Conservation (phyloP, 306 rosid genomes). For the Malus asiatica region DNA sequence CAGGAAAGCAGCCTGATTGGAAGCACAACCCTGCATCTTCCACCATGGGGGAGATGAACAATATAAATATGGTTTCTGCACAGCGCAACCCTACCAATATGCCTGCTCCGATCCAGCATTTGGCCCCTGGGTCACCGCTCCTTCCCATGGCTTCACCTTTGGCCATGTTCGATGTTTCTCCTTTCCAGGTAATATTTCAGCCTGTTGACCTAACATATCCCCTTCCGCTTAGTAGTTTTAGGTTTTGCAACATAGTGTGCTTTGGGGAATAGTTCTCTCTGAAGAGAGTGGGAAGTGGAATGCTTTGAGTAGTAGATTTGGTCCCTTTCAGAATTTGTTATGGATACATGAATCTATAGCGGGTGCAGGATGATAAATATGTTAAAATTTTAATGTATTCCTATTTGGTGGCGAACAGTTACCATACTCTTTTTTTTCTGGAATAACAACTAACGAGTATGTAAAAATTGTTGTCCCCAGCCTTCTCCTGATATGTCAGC, state of each 20-base stretch:
- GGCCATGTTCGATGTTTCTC: conserved; percentile 90
- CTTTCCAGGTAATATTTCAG: conserved; percentile 71
- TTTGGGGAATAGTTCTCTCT: neutral
- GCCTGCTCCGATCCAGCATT: conserved; percentile 74
- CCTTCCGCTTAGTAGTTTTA: neutral
- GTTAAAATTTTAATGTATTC: neutral
- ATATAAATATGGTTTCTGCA: conserved; percentile 54
- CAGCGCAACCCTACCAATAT: conserved; percentile 63
- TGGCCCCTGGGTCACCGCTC: conserved; percentile 96
- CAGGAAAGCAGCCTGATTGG: conserved; percentile 98
- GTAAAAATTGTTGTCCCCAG: conserved; percentile 38
- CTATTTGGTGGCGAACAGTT: neutral
- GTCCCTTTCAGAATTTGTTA: neutral
- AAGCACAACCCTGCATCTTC: conserved; percentile 75
- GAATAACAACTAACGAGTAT: conserved; percentile 7
- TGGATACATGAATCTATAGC: neutral
- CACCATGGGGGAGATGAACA: conserved; percentile 59
- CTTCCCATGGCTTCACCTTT: conserved; percentile 84
- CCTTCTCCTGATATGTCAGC: conserved; percentile 73
- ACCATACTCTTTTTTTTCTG: neutral
- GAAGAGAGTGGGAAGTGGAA: neutral
- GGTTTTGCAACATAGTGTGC: neutral
- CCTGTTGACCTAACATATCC: neutral
- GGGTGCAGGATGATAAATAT: neutral
- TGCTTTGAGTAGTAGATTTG: neutral